Conservation (phyloP, 768 basidiomycete genomes). For the Podaxis mareebaensis region DNA sequence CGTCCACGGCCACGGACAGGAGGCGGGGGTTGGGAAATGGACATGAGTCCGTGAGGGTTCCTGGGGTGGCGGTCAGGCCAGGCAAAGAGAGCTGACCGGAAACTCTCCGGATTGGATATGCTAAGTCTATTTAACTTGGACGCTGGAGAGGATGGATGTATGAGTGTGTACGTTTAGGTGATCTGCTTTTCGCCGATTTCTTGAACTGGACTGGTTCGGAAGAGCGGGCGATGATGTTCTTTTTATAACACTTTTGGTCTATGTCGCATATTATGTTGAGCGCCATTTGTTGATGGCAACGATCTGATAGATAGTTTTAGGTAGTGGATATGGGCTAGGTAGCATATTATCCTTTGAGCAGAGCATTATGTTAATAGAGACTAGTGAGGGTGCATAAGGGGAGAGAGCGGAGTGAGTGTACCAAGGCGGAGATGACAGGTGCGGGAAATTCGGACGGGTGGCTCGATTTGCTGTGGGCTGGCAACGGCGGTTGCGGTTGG, state of each 20-base stretch:
- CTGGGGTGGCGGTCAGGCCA: not conserved
- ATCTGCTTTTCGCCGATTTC: conserved; percentile 17
- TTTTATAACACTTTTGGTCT: conserved; percentile 9
- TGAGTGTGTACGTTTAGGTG: conserved; percentile 10
- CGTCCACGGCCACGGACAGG: conserved; percentile 35
- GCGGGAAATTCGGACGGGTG: conserved; percentile 23
- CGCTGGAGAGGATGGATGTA: conserved; percentile 10
- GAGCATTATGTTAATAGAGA: conserved; percentile 1
- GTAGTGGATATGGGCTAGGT: not conserved
- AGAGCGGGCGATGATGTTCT: conserved; percentile 1
- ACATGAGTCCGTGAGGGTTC: conserved; percentile 25
- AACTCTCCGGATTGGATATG: conserved; percentile 1
- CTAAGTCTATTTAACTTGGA: conserved; percentile 20
- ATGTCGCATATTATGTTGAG: conserved; percentile 15
- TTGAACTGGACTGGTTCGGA: conserved; percentile 27
- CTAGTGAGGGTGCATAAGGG: conserved; percentile 11
- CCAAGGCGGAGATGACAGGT: conserved; percentile 19
- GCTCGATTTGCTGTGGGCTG: conserved; percentile 14
- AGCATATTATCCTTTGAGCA: conserved; percentile 1
- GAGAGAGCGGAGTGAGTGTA: conserved; percentile 31
- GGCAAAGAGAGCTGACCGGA: not conserved
- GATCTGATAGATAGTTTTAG: conserved; percentile 15
- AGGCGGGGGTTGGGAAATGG: conserved; percentile 27
- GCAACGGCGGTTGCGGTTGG: not conserved
- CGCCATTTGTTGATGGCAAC: conserved; percentile 15